Evolutionary conservation across 352 stramenopile genomes (phyloP).

Genomic region (Phytophthora vignae): DNA sequence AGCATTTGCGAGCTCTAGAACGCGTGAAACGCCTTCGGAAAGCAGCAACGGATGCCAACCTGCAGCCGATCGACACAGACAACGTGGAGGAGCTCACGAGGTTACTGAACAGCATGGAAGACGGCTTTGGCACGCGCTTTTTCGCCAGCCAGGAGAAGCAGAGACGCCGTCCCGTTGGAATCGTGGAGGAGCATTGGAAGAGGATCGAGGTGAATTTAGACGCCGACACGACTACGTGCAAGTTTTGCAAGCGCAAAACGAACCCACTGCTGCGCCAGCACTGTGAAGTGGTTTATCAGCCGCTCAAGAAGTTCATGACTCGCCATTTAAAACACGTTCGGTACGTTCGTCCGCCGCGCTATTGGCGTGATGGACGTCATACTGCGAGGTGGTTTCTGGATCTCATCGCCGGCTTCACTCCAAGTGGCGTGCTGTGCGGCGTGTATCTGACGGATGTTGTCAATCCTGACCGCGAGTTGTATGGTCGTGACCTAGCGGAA

Average conservation of each 20-base stretch:
- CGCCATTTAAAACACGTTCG: conserved; percentile 37
- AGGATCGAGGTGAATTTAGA: conserved; percentile 32
- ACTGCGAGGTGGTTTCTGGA: conserved; percentile 25
- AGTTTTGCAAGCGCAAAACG: conserved; percentile 8
- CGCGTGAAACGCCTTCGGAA: neutral
- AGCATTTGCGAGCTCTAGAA: neutral
- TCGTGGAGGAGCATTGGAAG: conserved; percentile 36
- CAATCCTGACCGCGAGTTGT: neutral
- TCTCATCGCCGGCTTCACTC: conserved; percentile 38
- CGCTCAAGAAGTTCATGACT: conserved; percentile 38
- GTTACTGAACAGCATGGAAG: conserved; percentile 25
- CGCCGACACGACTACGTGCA: conserved; percentile 15
- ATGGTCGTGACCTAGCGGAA: neutral
- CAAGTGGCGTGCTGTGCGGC: conserved; percentile 30
- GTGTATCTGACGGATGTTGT: conserved; percentile 35
- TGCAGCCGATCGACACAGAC: neutral
- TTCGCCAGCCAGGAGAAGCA: conserved; percentile 5
- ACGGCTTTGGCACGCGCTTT: conserved; percentile 26
- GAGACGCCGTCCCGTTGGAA: conserved; percentile 1
- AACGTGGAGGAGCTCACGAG: neutral
- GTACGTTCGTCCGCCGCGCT: conserved; percentile 22
- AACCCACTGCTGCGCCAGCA: conserved; percentile 31
- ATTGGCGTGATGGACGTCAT: conserved; percentile 21
- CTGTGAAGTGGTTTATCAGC: conserved; percentile 36
- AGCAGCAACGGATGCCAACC: neutral